Base-by-base conservation (phyloP, 805 yeast genomes). In the Hermanozyma aechmeae region DNA sequence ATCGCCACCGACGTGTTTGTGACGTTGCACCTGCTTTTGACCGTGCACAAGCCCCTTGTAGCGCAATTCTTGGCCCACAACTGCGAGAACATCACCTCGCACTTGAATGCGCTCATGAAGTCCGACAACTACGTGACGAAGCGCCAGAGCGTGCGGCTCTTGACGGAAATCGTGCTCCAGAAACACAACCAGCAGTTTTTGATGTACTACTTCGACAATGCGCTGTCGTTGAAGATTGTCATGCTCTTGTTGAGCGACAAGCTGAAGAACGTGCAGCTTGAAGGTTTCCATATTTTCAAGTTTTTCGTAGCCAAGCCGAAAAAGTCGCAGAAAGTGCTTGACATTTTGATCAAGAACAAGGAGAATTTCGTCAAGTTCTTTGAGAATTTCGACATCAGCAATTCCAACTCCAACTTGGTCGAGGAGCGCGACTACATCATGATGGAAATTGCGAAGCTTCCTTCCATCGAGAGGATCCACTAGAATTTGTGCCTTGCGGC, bases 291-390 rank as follows among this genome's bases (percentile, higher is more conserved):
- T 40, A 79, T 89, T 22, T 89, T 92, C 61, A 92, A 89, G 57
- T 81, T 87, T 23, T 85, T 92, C 55, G 86, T 86, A n/a, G 97
- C 96, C 4, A 92, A 92, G 53, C 98, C 98, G 4, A 76, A 79
- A 38, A 87, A 87, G 51, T 67, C 85, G 3, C 85, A 79, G 50
- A 74, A 79, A 6, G 76, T 92, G 2, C 58, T 71, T 30, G 96
- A 89, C 52, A 81, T 89, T 13, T 62, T 92, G 40, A 72, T 77
- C 26, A 86, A 87, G 48, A 92, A 92, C 53, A 75, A 85, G 46
- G 80, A 74, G 23, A 83, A 81, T 46, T 68, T 89, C 37, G 52
- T 87, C 22, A 63, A 65, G 18, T 85, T 83, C 48, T 68, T 89
- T 34, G 69, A 71, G 26, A 68, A 65, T 22, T 83, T 86, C 48